A percentile compares a stretch with the other conserved stretches of the same genome.
Conservation (phyloP, 345 rosid genomes). For the Melastoma malabathricum region DNA sequence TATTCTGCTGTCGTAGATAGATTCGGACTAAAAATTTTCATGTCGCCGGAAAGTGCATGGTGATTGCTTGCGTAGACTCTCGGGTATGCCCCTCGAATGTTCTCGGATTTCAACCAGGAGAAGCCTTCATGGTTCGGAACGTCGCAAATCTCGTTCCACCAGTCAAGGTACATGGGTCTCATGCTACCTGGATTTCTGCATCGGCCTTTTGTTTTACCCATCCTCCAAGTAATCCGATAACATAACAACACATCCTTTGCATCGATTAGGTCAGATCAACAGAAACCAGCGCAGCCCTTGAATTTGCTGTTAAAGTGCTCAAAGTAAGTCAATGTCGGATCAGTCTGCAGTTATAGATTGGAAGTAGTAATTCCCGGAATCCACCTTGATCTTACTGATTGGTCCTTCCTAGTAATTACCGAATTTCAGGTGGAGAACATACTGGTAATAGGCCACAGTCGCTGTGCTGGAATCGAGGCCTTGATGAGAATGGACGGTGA, state of each 20-base stretch:
- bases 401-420: not conserved
- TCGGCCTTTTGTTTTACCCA: not conserved
- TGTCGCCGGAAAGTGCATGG: constrained; percentile 59
- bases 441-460: constrained; percentile 80
- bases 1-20: constrained; percentile 43
- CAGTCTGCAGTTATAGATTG: not conserved
- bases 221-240: not conserved
- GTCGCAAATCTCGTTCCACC: constrained; percentile 85
- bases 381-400: not conserved
- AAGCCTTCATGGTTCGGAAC: constrained; percentile 78
- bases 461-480: constrained; percentile 92
- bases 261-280: constrained; percentile 59
- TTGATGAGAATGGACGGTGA: constrained; percentile 65
- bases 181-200: not conserved
- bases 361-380: too few species aligned
- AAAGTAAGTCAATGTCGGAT: constrained; percentile 30
- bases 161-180: constrained; percentile 32
- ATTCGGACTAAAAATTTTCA: constrained; percentile 12
- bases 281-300: constrained; percentile 83
- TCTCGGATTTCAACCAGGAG: constrained; percentile 92
- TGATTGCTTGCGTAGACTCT: constrained; percentile 93
- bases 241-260: too few species aligned
- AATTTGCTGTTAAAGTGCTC: constrained; percentile 74
- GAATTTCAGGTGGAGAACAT: constrained; percentile 69
- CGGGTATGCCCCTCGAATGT: constrained; percentile 83